Evolutionary conservation across 257 asterid genomes (phyloP).

Genomic region (Ehretia macrophylla): DNA sequence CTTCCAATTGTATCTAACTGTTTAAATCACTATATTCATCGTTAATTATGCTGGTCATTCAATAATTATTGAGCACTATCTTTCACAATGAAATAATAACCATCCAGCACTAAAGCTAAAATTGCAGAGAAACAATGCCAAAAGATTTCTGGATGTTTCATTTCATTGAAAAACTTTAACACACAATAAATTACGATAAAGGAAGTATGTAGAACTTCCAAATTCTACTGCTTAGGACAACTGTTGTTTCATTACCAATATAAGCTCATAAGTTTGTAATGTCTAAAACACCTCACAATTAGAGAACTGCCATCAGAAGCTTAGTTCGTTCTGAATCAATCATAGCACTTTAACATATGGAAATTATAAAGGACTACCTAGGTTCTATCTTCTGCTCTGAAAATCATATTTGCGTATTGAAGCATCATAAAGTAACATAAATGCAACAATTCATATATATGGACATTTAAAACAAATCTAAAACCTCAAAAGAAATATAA

Average conservation of each 20-base stretch:
- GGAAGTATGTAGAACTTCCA: too few relatives aligned
- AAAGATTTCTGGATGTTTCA: neutral
- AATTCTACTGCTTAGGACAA: neutral
- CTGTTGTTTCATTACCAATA: neutral
- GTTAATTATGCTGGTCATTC: neutral
- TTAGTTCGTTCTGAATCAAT: neutral
- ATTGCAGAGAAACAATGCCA: neutral
- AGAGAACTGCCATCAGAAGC: neutral
- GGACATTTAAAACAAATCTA: neutral
- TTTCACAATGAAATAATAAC: too few relatives aligned
- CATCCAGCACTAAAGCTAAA: too few relatives aligned
- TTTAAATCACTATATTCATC: neutral
- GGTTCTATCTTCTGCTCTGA: too few relatives aligned
- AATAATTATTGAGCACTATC: too few relatives aligned
- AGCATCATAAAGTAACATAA: neutral
- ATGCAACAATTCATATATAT: neutral
- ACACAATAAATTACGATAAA: too few relatives aligned
- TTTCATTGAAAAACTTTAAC: neutral
- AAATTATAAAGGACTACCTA: neutral
- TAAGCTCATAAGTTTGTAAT: neutral
- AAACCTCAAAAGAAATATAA: neutral
- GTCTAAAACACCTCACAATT: neutral
- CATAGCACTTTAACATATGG: neutral
- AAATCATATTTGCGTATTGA: too few relatives aligned
- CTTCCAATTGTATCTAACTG: too few relatives aligned